A percentile compares a stretch with the other conserved stretches of the same genome.
Conservation (phyloP, 805 yeast genomes). For the Candida pseudoglaebosa region DNA sequence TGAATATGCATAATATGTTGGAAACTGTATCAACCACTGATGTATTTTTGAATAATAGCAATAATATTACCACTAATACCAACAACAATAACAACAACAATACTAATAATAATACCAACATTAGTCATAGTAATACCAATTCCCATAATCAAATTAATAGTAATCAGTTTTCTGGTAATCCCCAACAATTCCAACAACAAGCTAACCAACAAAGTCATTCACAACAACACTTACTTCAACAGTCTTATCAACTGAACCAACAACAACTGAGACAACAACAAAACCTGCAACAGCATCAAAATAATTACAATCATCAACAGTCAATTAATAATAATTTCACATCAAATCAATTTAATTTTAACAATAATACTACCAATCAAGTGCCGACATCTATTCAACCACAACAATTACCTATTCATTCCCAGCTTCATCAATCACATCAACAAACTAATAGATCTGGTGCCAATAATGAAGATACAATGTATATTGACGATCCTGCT, state of each 20-base stretch:
- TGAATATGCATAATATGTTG: slow-evolving; percentile 55
- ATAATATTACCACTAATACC: slow-evolving; percentile 19
- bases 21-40: slow-evolving; percentile 93
- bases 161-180: slow-evolving; percentile 7
- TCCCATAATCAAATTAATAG: slow-evolving; percentile 7
- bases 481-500: slow-evolving; percentile 95
- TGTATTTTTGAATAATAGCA: slow-evolving; percentile 63
- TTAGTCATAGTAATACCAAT: slow-evolving; percentile 1
- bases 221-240: slow-evolving; percentile 6
- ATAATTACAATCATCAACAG: slow-evolving; percentile 18
- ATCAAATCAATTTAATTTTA: slow-evolving; percentile 17
- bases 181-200: slow-evolving; percentile 14
- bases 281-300: slow-evolving; percentile 11
- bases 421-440: slow-evolving; percentile 12
- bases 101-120: too few relatives aligned
- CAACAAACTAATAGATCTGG: slow-evolving; percentile 22
- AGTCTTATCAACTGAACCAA: slow-evolving; percentile 11
- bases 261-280: slow-evolving; percentile 15
- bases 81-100: slow-evolving; percentile 6
- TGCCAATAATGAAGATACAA: slow-evolving; percentile 55
- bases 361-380: slow-evolving; percentile 15
- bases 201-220: slow-evolving; percentile 12
- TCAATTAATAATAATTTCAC: slow-evolving; percentile 14
- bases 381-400: slow-evolving; percentile 15
- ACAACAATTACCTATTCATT: slow-evolving; percentile 14